These are phyloP conservation scores for Colletotrichum costaricense DNA, from an alignment of 2,329 filamentous ascomycete genomes.

Conservation along the genomic window DNA sequence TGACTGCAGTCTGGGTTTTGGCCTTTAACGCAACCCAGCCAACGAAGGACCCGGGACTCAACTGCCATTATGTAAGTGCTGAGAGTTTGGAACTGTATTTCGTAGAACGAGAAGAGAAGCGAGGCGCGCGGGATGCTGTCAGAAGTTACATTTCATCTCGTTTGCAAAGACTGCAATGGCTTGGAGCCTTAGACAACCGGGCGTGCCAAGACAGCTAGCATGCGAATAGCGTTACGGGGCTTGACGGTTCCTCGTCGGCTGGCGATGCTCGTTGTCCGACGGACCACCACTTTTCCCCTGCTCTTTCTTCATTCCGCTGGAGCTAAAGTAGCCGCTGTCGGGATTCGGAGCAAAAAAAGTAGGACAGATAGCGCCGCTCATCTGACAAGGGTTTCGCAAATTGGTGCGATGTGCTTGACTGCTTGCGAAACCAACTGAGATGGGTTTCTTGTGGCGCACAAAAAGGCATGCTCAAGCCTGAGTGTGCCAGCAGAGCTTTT, in stretches of 20 bases:
- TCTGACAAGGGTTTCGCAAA: neutral
- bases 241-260: slow-evolving; percentile 6
- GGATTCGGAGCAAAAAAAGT: neutral
- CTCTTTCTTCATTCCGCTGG: neutral
- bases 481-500: neutral
- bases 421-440: too few relatives aligned
- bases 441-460: too few relatives aligned
- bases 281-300: neutral
- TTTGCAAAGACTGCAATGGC: neutral
- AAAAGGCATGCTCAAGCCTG: too few relatives aligned
- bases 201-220: slow-evolving; percentile 9
- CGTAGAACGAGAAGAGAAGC: neutral
- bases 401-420: neutral
- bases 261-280: neutral
- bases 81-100: neutral
- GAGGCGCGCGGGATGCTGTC: neutral
- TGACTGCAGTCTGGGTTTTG: neutral
- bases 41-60: too few relatives aligned
- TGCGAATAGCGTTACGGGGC: neutral
- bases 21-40: neutral
- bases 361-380: neutral
- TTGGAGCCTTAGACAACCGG: neutral
- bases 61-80: neutral
- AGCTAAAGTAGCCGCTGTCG: neutral
- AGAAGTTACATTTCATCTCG: neutral